Conservation (phyloP, 2,329 filamentous ascomycete species). For the Colletotrichum shisoi region DNA sequence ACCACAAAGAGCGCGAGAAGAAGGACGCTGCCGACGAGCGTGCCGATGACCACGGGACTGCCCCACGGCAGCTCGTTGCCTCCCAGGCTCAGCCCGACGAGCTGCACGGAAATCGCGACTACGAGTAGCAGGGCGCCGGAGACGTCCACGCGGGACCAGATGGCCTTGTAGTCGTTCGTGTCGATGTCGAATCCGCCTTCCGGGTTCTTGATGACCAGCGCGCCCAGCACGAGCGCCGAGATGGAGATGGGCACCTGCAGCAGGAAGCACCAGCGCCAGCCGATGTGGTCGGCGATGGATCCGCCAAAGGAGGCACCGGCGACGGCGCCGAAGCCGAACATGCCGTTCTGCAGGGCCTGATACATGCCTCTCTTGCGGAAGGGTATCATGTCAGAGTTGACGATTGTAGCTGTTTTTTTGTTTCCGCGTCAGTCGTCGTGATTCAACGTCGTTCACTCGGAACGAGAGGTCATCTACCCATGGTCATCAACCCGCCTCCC, state of each 20-base stretch:
- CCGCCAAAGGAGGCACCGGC: slow-evolving; percentile 71
- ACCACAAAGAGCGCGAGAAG: slow-evolving; percentile 56
- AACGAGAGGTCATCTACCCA: slow-evolving; percentile 58
- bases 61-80: slow-evolving; percentile 64
- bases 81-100: slow-evolving; percentile 63
- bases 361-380: slow-evolving; percentile 65
- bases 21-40: slow-evolving; percentile 54
- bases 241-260: slow-evolving; percentile 68
- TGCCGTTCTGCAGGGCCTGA: slow-evolving; percentile 67
- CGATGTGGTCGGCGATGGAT: slow-evolving; percentile 68
- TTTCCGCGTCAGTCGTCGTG: slow-evolving; percentile 1
- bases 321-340: slow-evolving; percentile 69
- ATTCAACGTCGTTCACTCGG: background rate
- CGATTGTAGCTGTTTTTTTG: slow-evolving; percentile 52
- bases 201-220: slow-evolving; percentile 61
- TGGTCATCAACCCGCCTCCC: slow-evolving; percentile 73
- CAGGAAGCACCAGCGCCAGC: slow-evolving; percentile 74
- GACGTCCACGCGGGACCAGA: slow-evolving; percentile 67
- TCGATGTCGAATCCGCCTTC: slow-evolving; percentile 44
- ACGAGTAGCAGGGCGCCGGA: slow-evolving; percentile 65
- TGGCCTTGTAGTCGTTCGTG: slow-evolving; percentile 46
- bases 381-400: slow-evolving; percentile 70
- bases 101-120: slow-evolving; percentile 64
- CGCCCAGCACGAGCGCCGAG: slow-evolving; percentile 62
- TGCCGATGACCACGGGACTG: slow-evolving; percentile 57